Evolutionary conservation across 306 rosid genomes (phyloP).

Genomic region (Trifolium repens): DNA sequence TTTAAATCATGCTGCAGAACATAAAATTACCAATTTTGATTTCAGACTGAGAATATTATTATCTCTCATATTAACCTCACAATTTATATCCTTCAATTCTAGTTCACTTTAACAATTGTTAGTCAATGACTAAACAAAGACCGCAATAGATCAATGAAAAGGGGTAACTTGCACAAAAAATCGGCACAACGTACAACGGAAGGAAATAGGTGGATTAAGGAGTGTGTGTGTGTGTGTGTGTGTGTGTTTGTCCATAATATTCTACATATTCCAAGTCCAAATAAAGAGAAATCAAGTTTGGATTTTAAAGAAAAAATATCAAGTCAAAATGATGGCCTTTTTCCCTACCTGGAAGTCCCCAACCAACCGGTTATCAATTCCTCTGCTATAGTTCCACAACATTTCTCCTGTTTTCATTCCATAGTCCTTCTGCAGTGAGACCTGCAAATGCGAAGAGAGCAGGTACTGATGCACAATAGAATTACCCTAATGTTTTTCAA

Average conservation of each 20-base stretch:
- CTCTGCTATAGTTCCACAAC: constrained; percentile 89
- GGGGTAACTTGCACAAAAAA: constrained; percentile 14
- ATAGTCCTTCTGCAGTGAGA: constrained; percentile 77
- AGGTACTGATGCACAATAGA: constrained; percentile 17
- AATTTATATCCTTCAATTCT: constrained; percentile 32
- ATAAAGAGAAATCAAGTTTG: constrained; percentile 27
- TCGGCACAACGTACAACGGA: constrained; percentile 15
- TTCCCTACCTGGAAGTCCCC: constrained; percentile 78
- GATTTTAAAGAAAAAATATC: constrained; percentile 39
- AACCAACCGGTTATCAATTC: constrained; percentile 84
- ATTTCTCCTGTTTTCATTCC: constrained; percentile 88
- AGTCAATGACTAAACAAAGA: constrained; percentile 27
- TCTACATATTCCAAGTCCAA: constrained; percentile 26
- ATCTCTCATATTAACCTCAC: constrained; percentile 19
- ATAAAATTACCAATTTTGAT: constrained; percentile 27
- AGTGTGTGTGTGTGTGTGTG: background rate
- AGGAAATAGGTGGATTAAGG: constrained; percentile 14
- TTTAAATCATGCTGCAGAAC: constrained; percentile 21
- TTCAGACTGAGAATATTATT: constrained; percentile 5
- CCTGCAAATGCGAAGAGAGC: constrained; percentile 59
- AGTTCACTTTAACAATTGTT: constrained; percentile 14
- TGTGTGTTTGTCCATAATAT: background rate
- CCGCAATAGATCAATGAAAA: constrained; percentile 13
- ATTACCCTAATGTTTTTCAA: constrained; percentile 35
- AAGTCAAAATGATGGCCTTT: constrained; percentile 29